phyloP scores from a whole-genome alignment of 495 filamentous ascomycete genomes.

The Penicillium soppii region DNA sequence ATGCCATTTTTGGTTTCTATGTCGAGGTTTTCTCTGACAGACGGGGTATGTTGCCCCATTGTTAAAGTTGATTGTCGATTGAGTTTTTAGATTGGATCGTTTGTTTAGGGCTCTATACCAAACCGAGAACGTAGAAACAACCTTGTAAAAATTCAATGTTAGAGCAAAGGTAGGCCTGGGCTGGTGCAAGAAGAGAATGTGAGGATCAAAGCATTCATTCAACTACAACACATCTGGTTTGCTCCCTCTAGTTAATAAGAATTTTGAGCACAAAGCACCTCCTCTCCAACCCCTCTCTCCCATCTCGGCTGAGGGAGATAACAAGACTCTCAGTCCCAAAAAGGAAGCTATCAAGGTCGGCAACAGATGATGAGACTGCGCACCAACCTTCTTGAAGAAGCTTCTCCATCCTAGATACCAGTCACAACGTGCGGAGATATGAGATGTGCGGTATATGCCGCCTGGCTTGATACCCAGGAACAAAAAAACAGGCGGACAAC shows the following conservation, averaged over 20 bases:
- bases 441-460: not conserved
- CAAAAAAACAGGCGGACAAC: not conserved
- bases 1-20: slow-evolving; percentile 14
- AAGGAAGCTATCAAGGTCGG: not conserved
- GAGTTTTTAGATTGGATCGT: too few species aligned
- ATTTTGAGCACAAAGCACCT: too few species aligned
- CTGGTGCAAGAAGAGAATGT: too few species aligned
- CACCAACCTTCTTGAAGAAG: not conserved
- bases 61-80: too few species aligned
- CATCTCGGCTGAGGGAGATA: not conserved
- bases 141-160: too few species aligned
- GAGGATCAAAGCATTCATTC: too few species aligned
- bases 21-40: slow-evolving; percentile 5
- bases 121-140: too few species aligned
- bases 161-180: too few species aligned
- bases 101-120: too few species aligned
- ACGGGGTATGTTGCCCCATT: too few species aligned
- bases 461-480: not conserved
- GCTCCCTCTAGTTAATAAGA: too few species aligned
- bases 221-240: not conserved
- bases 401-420: not conserved
- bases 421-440: not conserved
- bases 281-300: not conserved
- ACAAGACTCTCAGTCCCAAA: not conserved
- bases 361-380: not conserved